Evolutionary conservation across 2,329 filamentous ascomycete genomes (phyloP).

Genomic region (Epichloe sibirici): DNA sequence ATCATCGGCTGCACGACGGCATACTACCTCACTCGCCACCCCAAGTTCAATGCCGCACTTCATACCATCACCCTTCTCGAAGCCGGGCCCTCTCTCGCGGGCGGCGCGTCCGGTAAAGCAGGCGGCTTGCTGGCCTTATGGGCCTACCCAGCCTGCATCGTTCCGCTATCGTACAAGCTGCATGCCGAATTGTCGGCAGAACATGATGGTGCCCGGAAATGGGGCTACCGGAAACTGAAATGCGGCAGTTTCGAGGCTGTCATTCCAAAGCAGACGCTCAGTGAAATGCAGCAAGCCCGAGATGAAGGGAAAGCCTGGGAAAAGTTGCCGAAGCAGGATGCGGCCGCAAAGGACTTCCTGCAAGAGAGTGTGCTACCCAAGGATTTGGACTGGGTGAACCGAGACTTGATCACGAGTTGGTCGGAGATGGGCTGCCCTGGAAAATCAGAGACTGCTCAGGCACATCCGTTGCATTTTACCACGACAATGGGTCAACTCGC

Average conservation of each 20-base stretch:
- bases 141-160: slow-evolving; percentile 78
- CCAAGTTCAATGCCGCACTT: slow-evolving; percentile 59
- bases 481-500: slow-evolving; percentile 71
- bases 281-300: slow-evolving; percentile 15
- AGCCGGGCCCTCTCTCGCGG: slow-evolving; percentile 67
- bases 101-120: slow-evolving; percentile 90
- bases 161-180: slow-evolving; percentile 72
- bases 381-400: slow-evolving; percentile 76
- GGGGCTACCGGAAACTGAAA: slow-evolving; percentile 74
- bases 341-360: slow-evolving; percentile 32
- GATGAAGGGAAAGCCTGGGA: slow-evolving; percentile 38
- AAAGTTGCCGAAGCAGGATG: slow-evolving; percentile 49
- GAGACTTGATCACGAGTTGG: slow-evolving; percentile 54
- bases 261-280: slow-evolving; percentile 23
- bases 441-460: slow-evolving; percentile 73
- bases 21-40: slow-evolving; percentile 82
- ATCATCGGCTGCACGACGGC: slow-evolving; percentile 88
- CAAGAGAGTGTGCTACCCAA: slow-evolving; percentile 52
- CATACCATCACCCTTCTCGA: slow-evolving; percentile 81
- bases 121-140: slow-evolving; percentile 82
- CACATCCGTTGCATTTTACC: slow-evolving; percentile 87
- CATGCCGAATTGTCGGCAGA: slow-evolving; percentile 77
- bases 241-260: slow-evolving; percentile 49
- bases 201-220: slow-evolving; percentile 63
- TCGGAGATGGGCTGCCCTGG: slow-evolving; percentile 64